Base-by-base conservation (phyloP, 257 asterid genomes). In the Euphrasia confusa region DNA sequence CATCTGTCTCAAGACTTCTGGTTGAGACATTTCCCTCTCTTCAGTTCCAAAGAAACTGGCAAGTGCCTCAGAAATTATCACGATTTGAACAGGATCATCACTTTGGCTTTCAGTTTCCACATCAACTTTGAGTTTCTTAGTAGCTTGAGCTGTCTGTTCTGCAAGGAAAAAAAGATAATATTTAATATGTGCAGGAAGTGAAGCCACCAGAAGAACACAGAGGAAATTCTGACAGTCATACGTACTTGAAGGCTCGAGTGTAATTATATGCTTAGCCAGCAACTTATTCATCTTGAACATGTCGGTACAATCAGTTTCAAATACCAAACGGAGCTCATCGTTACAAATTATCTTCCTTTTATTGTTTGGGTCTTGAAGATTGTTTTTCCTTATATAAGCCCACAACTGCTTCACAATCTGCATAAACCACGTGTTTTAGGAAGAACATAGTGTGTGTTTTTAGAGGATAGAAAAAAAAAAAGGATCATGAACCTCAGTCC, bases 221-320 rank as follows among this genome's bases (percentile, higher is more conserved):
- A 71, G 44, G 28, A 2, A 26, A 32, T 14, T 37, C 35, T 42
- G 60, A 45, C 37, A 14, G 28, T 33, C 61, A 55, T 37, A 27
- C 80, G 60, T 80, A 87, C 95, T 81, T 68, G 88, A 58, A n/a
- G 91, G 91, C 49, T 86, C 97, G 40, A 81, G 89, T 4, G 94
- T 59, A 0, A 68, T 77, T 32, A 89, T 89, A 73, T 86, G 97
- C 47, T 89, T 84, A n/a, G 97, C 83, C 4, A 86, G 88, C 81
- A 89, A 73, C 68, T 89, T 84, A 68, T 86, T 89, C 95, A 86
- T 86, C 91, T 86, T 86, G 89, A 86, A 86, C 95, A 86, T 86
- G 67, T 86, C 91, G 0, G 95, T 86, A 68, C 88, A 81, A 37
- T 86, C 90, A 2, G 95, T 86, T 73, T 86, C 91, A 50, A 86